A percentile compares a stretch with the other conserved stretches of the same genome.
Evolutionary conservation across 1,284 basidiomycete species (phyloP).

Genomic region (Fomitopsis pinicola): DNA sequence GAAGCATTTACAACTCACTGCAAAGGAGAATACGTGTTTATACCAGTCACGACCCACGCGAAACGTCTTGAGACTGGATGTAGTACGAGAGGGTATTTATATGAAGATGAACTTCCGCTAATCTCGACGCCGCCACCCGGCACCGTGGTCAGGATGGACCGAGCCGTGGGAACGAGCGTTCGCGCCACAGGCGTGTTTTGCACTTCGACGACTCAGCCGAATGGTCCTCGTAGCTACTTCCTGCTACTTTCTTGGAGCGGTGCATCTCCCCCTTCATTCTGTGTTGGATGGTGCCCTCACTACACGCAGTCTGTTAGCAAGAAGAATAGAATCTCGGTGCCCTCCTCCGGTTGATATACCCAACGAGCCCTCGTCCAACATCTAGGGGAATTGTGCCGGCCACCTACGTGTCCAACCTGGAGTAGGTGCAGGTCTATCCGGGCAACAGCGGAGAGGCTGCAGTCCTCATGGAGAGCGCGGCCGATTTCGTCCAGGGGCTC

Average conservation of each 20-base stretch:
- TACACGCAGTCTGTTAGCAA: conserved; percentile 16
- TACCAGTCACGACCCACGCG: too few relatives aligned
- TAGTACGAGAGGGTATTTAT: too few relatives aligned
- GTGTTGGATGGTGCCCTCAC: background rate
- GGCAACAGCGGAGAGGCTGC: conserved; percentile 48
- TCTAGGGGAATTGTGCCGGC: conserved; percentile 27
- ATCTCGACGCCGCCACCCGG: too few relatives aligned
- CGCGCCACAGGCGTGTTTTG: too few relatives aligned
- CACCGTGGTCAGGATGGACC: too few relatives aligned
- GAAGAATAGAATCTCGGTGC: conserved; percentile 43
- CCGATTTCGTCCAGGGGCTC: conserved; percentile 44
- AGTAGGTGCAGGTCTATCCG: conserved; percentile 36
- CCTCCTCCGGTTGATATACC: conserved; percentile 40
- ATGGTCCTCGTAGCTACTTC: conserved; percentile 13
- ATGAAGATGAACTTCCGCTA: too few relatives aligned
- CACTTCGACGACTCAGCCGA: too few relatives aligned
- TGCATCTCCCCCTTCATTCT: conserved; percentile 12
- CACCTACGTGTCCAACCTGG: conserved; percentile 29
- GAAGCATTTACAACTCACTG: too few relatives aligned
- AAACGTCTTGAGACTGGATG: too few relatives aligned
- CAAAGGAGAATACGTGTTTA: too few relatives aligned
- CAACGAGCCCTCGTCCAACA: conserved; percentile 25
- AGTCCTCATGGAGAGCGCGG: conserved; percentile 47
- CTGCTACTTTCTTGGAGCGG: conserved; percentile 37
- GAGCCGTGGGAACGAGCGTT: too few relatives aligned